Conservation (phyloP, 257 asterid genomes). For the Handroanthus guayacan region DNA sequence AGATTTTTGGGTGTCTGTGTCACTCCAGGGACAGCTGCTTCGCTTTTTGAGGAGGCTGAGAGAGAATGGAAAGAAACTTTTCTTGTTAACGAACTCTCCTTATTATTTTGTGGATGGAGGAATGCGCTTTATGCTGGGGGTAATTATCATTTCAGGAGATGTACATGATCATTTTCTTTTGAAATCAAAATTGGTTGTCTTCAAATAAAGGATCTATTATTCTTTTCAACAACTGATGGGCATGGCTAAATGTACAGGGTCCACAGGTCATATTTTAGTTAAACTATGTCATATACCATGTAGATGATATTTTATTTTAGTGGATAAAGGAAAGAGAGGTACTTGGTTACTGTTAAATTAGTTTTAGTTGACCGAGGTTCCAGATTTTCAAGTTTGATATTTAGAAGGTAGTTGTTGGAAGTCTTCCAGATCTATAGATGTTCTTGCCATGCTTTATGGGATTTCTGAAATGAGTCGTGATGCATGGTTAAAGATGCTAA, state of each 20-base stretch:
- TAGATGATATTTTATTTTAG: neutral
- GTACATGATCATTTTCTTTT: conserved; percentile 24
- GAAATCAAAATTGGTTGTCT: conserved; percentile 5
- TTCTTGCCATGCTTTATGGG: conserved; percentile 1
- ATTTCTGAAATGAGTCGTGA: neutral
- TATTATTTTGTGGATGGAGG: conserved; percentile 98
- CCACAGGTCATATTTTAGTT: neutral
- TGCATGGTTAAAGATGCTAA: neutral
- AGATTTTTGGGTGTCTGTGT: conserved; percentile 32
- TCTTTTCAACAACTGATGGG: neutral
- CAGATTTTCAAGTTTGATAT: neutral
- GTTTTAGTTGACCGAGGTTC: neutral
- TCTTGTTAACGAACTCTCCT: conserved; percentile 93
- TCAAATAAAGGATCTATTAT: neutral
- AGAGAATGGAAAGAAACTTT: conserved; percentile 94
- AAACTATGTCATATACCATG: neutral
- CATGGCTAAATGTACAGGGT: neutral
- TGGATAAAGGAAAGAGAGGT: neutral
- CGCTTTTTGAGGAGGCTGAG: conserved; percentile 74
- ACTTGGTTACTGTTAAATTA: neutral
- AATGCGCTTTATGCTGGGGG: conserved; percentile 92
- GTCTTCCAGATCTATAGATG: neutral
- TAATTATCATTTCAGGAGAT: conserved; percentile 37
- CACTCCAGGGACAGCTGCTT: conserved; percentile 72
- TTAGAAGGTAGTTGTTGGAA: neutral